Percentiles rank a stretch among this genome's conserved stretches.
Conservation (phyloP, 495 filamentous ascomycete species). For the Daldinia grandis region DNA sequence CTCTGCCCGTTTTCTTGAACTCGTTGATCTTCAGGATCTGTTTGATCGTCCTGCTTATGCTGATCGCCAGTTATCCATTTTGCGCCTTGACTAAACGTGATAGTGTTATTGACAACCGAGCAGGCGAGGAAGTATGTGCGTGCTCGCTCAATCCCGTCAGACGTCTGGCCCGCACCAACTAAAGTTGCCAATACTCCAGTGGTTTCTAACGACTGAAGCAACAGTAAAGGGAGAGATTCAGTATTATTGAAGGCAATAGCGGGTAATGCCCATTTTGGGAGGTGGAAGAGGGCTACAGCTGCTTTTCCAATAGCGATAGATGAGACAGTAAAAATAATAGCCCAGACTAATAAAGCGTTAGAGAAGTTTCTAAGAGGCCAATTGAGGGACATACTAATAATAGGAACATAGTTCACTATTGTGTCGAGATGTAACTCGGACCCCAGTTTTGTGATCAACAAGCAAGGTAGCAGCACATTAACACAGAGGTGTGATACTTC, state of each 20-base stretch:
- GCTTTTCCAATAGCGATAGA: slow-evolving; percentile 63
- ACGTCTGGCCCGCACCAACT: slow-evolving; percentile 54
- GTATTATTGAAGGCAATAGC: slow-evolving; percentile 82
- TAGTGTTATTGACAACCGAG: slow-evolving; percentile 54
- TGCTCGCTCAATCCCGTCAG: slow-evolving; percentile 66
- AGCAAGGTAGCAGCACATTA: slow-evolving; percentile 72
- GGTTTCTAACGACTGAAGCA: slow-evolving; percentile 69
- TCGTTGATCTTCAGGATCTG: slow-evolving; percentile 17
- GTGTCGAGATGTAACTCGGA: slow-evolving; percentile 67
- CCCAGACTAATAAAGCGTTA: slow-evolving; percentile 57
- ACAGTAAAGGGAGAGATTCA: slow-evolving; percentile 72
- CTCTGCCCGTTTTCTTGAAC: not conserved
- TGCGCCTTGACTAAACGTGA: slow-evolving; percentile 50
- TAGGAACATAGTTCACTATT: slow-evolving; percentile 61
- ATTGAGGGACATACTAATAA: slow-evolving; percentile 40
- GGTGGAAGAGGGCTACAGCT: slow-evolving; percentile 53
- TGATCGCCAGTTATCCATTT: slow-evolving; percentile 26
- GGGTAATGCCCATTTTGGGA: slow-evolving; percentile 72
- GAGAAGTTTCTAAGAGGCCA: not conserved
- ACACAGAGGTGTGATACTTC: slow-evolving; percentile 73
- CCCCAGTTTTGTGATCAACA: slow-evolving; percentile 76
- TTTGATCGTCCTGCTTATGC: not conserved
- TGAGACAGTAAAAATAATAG: slow-evolving; percentile 61
- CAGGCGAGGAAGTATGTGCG: slow-evolving; percentile 76
- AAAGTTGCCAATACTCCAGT: slow-evolving; percentile 69